Conservation (phyloP, 257 asterid species). For the Primulina tabacum region DNA sequence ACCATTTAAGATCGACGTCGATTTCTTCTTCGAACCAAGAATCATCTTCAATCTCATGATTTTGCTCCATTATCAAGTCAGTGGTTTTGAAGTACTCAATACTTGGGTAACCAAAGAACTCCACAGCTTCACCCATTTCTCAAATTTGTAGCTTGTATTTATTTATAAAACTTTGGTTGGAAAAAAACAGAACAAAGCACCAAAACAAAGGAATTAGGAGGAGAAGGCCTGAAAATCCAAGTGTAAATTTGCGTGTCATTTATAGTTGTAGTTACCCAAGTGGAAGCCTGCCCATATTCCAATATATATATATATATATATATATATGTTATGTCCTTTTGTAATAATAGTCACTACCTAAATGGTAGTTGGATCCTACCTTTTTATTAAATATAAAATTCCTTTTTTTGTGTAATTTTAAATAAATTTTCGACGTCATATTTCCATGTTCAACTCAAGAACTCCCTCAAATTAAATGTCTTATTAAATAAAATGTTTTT, state of each 20-base stretch:
- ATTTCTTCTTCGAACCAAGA: constrained; percentile 95
- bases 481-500: no score
- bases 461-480: no score
- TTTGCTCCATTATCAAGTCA: constrained; percentile 35
- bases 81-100: constrained; percentile 37
- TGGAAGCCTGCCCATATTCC: background rate
- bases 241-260: background rate
- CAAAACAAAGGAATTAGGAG: background rate
- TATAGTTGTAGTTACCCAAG: background rate
- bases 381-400: no score
- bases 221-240: background rate
- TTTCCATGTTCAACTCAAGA: no score
- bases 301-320: background rate
- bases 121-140: constrained; percentile 69
- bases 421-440: no score
- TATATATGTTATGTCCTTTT: background rate
- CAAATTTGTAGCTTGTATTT: no score
- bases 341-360: background rate
- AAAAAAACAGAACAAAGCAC: background rate
- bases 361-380: background rate
- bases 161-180: background rate
- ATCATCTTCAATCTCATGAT: constrained; percentile 27
- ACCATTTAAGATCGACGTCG: constrained; percentile 90
- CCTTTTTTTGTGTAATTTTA: no score
- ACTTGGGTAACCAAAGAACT: constrained; percentile 52